Conservation (phyloP, 2,329 filamentous ascomycete genomes). For the Phaeosphaeria sp. region DNA sequence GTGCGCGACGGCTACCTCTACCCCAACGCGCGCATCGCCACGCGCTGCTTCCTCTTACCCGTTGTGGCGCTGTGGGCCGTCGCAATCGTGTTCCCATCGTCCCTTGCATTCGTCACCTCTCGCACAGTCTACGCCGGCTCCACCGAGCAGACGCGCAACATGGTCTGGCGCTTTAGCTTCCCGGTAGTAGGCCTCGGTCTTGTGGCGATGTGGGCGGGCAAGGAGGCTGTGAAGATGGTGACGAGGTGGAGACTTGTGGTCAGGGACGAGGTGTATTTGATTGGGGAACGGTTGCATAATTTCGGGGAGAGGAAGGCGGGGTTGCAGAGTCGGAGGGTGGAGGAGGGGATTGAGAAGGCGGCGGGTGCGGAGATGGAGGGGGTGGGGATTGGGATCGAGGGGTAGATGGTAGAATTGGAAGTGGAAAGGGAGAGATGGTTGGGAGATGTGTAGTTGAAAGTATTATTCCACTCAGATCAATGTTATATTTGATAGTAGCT, state of each 20-base stretch:
- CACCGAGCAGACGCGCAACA: slow-evolving; percentile 58
- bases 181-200: slow-evolving; percentile 64
- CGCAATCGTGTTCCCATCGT: slow-evolving; percentile 70
- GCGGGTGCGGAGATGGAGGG: neutral
- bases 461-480: no score
- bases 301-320: slow-evolving; percentile 68
- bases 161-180: slow-evolving; percentile 74
- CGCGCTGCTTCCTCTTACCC: slow-evolving; percentile 85
- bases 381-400: neutral
- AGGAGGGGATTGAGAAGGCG: slow-evolving; percentile 6
- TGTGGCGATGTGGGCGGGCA: slow-evolving; percentile 59
- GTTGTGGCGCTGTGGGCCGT: slow-evolving; percentile 66
- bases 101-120: slow-evolving; percentile 62
- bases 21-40: slow-evolving; percentile 80
- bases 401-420: neutral
- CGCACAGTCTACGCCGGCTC: slow-evolving; percentile 44
- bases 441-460: neutral
- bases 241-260: slow-evolving; percentile 81
- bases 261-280: slow-evolving; percentile 92
- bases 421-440: no score
- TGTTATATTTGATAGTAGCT: no score
- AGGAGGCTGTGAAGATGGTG: slow-evolving; percentile 63
- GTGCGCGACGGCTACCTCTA: slow-evolving; percentile 74
- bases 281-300: slow-evolving; percentile 94
- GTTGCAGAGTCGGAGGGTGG: slow-evolving; percentile 6